phyloP scores from a whole-genome alignment of 306 rosid genomes.

The Quercus rubra region DNA sequence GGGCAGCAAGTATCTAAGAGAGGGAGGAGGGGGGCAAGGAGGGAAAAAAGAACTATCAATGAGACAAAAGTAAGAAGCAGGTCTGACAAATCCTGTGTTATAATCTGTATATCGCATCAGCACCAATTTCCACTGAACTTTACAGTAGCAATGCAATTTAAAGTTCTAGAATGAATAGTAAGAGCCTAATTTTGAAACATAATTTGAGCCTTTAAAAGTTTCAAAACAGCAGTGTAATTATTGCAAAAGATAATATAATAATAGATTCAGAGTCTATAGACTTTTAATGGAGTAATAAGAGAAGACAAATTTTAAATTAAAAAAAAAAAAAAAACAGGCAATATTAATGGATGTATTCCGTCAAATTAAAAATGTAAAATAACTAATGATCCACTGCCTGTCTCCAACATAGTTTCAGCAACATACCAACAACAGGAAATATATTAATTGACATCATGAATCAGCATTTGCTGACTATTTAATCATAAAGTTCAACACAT shows the following conservation, averaged over 20 bases:
- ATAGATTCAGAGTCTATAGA: neutral
- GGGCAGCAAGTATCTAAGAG: no score
- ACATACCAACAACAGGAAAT: neutral
- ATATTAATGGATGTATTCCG: neutral
- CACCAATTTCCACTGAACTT: no score
- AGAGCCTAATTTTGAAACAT: no score
- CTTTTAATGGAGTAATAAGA: neutral
- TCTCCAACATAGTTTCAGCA: neutral
- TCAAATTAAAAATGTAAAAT: neutral
- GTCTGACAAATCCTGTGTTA: no score
- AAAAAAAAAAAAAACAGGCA: neutral
- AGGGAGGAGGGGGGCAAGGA: no score
- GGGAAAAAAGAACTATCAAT: no score
- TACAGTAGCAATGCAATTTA: no score
- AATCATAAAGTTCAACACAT: constrained; percentile 7
- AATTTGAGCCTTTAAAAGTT: neutral
- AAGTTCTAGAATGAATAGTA: no score
- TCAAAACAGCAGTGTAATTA: neutral
- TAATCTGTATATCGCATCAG: no score
- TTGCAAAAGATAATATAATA: neutral
- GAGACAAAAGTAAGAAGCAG: no score
- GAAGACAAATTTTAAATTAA: neutral
- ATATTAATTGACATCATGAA: neutral
- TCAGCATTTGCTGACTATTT: constrained; percentile 5
- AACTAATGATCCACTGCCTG: neutral